phyloP scores from a whole-genome alignment of 1,284 basidiomycete genomes.

The Afroboletus lepidellus region DNA sequence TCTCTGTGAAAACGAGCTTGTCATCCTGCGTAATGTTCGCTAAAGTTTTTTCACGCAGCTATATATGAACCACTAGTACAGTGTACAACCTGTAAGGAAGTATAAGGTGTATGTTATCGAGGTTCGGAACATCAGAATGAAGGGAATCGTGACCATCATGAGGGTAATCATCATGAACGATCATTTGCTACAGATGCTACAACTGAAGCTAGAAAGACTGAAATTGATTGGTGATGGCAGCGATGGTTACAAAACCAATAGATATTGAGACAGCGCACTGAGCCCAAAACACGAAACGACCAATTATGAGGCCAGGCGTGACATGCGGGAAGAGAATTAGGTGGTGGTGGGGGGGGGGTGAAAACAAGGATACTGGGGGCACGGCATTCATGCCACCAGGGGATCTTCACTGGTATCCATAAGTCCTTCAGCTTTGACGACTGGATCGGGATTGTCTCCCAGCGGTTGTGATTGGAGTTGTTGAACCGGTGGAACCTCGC shows the following conservation, averaged over 20 bases:
- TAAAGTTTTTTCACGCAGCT: slow-evolving; percentile 30
- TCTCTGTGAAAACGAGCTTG: slow-evolving; percentile 75
- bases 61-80: slow-evolving; percentile 34
- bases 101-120: slow-evolving; percentile 40
- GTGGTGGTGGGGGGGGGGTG: neutral
- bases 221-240: slow-evolving; percentile 29
- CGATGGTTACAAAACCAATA: slow-evolving; percentile 30
- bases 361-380: slow-evolving; percentile 1
- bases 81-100: slow-evolving; percentile 36
- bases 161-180: slow-evolving; percentile 39
- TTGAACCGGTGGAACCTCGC: slow-evolving; percentile 43
- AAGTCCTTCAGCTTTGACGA: slow-evolving; percentile 67
- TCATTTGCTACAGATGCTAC: slow-evolving; percentile 36
- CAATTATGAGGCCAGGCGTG: slow-evolving; percentile 7
- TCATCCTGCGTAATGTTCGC: slow-evolving; percentile 55
- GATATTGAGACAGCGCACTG: slow-evolving; percentile 30
- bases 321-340: slow-evolving; percentile 13
- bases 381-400: slow-evolving; percentile 44
- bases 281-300: slow-evolving; percentile 17
- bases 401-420: slow-evolving; percentile 72
- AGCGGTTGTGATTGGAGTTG: slow-evolving; percentile 56
- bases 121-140: slow-evolving; percentile 25
- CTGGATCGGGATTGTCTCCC: slow-evolving; percentile 58
- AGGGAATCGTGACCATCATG: slow-evolving; percentile 35
- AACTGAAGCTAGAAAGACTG: slow-evolving; percentile 25